Evolutionary conservation across 495 filamentous ascomycete genomes (phyloP).

Genomic region (Aspergillus sclerotioniger): DNA sequence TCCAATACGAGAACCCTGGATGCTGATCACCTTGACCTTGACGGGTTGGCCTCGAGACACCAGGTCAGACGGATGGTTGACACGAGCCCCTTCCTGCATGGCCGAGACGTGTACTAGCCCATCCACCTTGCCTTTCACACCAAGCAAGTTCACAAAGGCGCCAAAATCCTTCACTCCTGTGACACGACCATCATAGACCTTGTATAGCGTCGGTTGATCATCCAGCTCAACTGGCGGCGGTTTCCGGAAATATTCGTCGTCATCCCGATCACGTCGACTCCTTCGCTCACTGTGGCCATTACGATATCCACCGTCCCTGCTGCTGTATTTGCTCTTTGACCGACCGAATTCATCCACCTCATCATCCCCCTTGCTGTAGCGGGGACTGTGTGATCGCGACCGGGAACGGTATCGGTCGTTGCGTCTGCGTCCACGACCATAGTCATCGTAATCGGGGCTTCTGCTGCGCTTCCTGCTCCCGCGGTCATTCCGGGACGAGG

Average conservation of each 20-base stretch:
- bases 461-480: constrained; percentile 65
- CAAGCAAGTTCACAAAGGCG: constrained; percentile 88
- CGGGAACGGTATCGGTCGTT: constrained; percentile 54
- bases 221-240: constrained; percentile 79
- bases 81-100: constrained; percentile 81
- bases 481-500: constrained; percentile 26
- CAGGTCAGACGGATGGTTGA: constrained; percentile 89
- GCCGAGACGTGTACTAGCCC: constrained; percentile 95
- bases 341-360: constrained; percentile 65
- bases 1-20: constrained; percentile 75
- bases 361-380: constrained; percentile 50
- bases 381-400: constrained; percentile 54
- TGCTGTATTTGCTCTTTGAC: constrained; percentile 35
- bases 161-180: constrained; percentile 95
- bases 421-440: constrained; percentile 50
- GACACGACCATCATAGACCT: constrained; percentile 85
- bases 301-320: constrained; percentile 43
- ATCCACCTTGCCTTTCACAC: constrained; percentile 83
- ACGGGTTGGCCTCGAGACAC: constrained; percentile 78
- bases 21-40: constrained; percentile 90
- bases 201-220: constrained; percentile 76
- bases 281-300: constrained; percentile 42
- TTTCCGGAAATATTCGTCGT: constrained; percentile 62
- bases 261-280: constrained; percentile 40
- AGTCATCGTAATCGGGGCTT: constrained; percentile 65